These are phyloP conservation scores for Trichoderma polysporum DNA, from an alignment of 2,329 filamentous ascomycete species.

Conservation along the genomic window DNA sequence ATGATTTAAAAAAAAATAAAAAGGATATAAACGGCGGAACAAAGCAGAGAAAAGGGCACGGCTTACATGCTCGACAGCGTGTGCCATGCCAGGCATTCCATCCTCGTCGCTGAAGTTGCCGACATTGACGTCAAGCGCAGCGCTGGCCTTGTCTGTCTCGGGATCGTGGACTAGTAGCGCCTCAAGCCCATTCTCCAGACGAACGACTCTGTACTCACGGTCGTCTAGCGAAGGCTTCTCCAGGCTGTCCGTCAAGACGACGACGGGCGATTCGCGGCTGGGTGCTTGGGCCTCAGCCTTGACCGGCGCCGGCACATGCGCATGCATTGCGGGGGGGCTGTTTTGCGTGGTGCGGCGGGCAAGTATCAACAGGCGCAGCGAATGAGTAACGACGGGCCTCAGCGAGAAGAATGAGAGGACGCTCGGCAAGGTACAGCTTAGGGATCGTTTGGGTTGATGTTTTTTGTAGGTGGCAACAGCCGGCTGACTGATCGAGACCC, in stretches of 20 bases:
- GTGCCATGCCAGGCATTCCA: conserved; percentile 91
- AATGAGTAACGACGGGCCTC: neutral
- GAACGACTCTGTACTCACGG: conserved; percentile 82
- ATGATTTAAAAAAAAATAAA: neutral
- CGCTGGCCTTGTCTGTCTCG: conserved; percentile 94
- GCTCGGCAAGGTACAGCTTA: conserved; percentile 6
- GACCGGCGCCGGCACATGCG: conserved; percentile 16
- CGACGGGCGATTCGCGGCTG: conserved; percentile 34
- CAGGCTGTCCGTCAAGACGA: conserved; percentile 63
- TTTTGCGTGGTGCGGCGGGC: neutral
- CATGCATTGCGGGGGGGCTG: conserved; percentile 18
- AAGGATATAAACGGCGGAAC: neutral
- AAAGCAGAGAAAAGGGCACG: neutral
- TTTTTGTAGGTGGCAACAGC: conserved; percentile 16
- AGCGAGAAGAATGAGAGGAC: conserved; percentile 1
- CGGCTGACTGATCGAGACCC: conserved; percentile 16
- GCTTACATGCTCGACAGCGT: conserved; percentile 84
- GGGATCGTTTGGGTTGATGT: neutral
- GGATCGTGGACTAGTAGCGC: conserved; percentile 90
- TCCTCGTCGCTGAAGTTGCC: conserved; percentile 91
- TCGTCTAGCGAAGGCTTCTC: conserved; percentile 86
- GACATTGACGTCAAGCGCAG: conserved; percentile 91
- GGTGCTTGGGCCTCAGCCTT: conserved; percentile 21
- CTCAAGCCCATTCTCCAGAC: conserved; percentile 82
- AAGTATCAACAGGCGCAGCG: neutral